Evolutionary conservation across 2,329 filamentous ascomycete genomes (phyloP).

Genomic region (Rhynchosporium graminicola): DNA sequence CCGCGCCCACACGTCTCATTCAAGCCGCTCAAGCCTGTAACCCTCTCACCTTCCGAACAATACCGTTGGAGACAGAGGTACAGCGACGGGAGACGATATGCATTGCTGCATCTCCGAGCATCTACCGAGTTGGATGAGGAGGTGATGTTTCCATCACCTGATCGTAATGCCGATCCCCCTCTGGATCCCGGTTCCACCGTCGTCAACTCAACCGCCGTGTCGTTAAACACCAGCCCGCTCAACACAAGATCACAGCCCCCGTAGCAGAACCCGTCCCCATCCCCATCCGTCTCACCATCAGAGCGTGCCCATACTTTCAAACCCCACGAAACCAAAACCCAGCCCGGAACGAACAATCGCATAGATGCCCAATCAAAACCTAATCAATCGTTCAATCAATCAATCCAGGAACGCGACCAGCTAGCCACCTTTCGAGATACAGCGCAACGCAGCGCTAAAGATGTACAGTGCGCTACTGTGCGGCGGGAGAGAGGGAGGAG

Average conservation of each 20-base stretch:
- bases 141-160: no score
- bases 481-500: no score
- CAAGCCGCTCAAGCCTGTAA: not conserved
- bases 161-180: no score
- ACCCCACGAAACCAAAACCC: not conserved
- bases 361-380: no score
- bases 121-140: no score
- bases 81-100: not conserved
- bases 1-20: conserved; percentile 2
- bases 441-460: no score
- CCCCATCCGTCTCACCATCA: no score
- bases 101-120: not conserved
- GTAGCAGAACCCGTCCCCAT: not conserved
- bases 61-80: conserved; percentile 2
- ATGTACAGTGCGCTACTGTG: no score
- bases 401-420: no score
- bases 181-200: no score
- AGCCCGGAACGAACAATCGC: not conserved
- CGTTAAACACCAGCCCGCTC: not conserved
- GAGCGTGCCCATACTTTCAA: not conserved
- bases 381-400: no score
- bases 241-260: conserved; percentile 6
- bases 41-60: not conserved
- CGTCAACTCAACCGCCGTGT: not conserved
- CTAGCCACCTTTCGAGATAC: no score